Conservation (phyloP, 1,284 basidiomycete species). For the Prillingera fragicola region DNA sequence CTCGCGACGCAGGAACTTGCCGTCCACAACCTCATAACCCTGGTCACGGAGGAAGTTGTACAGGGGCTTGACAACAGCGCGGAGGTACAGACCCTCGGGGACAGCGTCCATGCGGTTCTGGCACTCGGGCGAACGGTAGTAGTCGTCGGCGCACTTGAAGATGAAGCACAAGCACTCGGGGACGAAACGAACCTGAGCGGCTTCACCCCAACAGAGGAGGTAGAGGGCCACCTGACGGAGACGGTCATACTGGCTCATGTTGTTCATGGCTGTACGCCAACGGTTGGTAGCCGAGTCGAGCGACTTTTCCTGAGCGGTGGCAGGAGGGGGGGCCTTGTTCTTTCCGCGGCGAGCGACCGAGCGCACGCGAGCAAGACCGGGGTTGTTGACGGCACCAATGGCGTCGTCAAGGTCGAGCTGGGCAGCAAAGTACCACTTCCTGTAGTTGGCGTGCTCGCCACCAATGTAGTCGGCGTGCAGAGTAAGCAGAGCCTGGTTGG, state of each 20-base stretch:
- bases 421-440: conserved; percentile 99
- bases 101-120: conserved; percentile 90
- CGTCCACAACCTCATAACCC: conserved; percentile 94
- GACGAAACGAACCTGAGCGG: conserved; percentile 95
- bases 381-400: conserved; percentile 86
- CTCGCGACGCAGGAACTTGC: conserved; percentile 89
- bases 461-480: conserved; percentile 99
- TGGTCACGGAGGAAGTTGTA: conserved; percentile 97
- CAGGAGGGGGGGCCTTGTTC: conserved; percentile 47
- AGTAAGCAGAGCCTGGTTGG: conserved; percentile 88
- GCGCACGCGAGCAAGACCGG: conserved; percentile 75
- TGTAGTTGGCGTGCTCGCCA: conserved; percentile 92
- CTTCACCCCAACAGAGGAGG: conserved; percentile 96
- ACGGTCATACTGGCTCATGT: conserved; percentile 97
- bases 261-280: conserved; percentile 97
- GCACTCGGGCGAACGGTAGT: conserved; percentile 98
- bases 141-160: conserved; percentile 99
- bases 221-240: conserved; percentile 94
- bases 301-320: conserved; percentile 66
- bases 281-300: conserved; percentile 79
- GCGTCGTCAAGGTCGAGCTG: conserved; percentile 98
- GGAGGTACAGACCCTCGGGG: conserved; percentile 89
- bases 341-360: conserved; percentile 61
- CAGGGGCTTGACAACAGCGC: conserved; percentile 87
- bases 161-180: conserved; percentile 98